A percentile compares a stretch with the other conserved stretches of the same genome.
Conservation (phyloP, 2,329 filamentous ascomycete genomes). For the Neonectria faginata region DNA sequence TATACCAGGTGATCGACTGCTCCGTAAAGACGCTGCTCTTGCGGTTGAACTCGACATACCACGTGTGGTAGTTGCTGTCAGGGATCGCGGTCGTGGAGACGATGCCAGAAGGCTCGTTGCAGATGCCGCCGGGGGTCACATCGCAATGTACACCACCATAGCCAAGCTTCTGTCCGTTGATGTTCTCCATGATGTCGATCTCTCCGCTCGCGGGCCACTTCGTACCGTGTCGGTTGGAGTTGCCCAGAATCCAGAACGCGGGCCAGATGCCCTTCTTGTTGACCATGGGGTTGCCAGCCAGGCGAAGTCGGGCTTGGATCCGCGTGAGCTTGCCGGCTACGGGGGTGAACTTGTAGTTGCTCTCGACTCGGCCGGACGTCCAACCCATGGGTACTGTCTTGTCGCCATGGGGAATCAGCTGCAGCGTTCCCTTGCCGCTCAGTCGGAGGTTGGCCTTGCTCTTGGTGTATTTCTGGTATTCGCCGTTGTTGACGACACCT, state of each 20-base stretch:
- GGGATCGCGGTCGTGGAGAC: conserved; percentile 51
- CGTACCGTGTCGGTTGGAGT: conserved; percentile 60
- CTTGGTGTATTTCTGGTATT: conserved; percentile 62
- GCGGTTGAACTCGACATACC: conserved; percentile 63
- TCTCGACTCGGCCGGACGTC: conserved; percentile 68
- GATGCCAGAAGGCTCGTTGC: conserved; percentile 63
- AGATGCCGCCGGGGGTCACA: conserved; percentile 57
- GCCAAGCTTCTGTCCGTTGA: conserved; percentile 61
- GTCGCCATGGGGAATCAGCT: conserved; percentile 61
- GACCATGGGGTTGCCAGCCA: conserved; percentile 56
- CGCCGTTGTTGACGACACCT: conserved; percentile 62
- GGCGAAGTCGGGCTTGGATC: conserved; percentile 59
- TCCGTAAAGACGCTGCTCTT: conserved; percentile 57
- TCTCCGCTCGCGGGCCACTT: conserved; percentile 67
- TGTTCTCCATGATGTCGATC: conserved; percentile 68
- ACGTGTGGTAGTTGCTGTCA: conserved; percentile 60
- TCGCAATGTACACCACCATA: conserved; percentile 67
- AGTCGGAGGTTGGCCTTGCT: conserved; percentile 62
- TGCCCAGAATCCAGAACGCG: conserved; percentile 69
- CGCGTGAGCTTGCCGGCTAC: conserved; percentile 58
- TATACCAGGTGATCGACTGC: conserved; percentile 64
- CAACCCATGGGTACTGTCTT: conserved; percentile 53
- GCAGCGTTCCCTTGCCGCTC: conserved; percentile 62
- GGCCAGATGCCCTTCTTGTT: conserved; percentile 68
- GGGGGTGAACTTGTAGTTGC: conserved; percentile 60